Conservation (phyloP, 176 grass and related monocot species). For the Cocos nucifera region DNA sequence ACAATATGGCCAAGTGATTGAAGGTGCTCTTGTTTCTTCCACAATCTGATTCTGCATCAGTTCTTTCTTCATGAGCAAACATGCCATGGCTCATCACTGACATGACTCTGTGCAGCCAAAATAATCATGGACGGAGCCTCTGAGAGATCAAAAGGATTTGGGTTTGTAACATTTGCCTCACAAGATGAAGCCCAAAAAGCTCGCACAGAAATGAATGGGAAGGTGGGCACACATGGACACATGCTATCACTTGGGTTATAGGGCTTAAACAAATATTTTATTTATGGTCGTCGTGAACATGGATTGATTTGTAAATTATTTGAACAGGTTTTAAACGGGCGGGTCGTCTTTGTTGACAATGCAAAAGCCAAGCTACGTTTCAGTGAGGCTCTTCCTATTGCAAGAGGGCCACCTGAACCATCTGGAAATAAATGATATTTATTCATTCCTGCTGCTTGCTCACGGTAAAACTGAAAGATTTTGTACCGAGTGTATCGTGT, state of each 20-base stretch:
- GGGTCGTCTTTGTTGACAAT: conserved; percentile 52
- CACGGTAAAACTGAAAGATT: too few relatives aligned
- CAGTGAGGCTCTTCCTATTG: conserved; percentile 16
- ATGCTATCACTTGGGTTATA: not conserved
- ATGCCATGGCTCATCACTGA: too few relatives aligned
- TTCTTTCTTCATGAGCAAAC: too few relatives aligned
- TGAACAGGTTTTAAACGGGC: conserved; percentile 37
- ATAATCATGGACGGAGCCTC: conserved; percentile 32
- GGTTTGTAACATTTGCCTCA: conserved; percentile 80
- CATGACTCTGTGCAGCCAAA: conserved; percentile 34
- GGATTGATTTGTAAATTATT: not conserved
- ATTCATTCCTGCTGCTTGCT: not conserved
- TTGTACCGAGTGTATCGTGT: too few relatives aligned
- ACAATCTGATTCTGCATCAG: too few relatives aligned
- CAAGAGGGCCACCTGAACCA: conserved; percentile 18
- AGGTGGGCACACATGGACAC: conserved; percentile 29
- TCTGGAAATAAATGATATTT: not conserved
- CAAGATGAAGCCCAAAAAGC: conserved; percentile 42
- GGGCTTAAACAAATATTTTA: not conserved
- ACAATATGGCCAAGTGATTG: conserved; percentile 70
- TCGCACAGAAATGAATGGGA: conserved; percentile 64
- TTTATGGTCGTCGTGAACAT: too few relatives aligned
- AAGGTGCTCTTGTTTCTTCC: conserved; percentile 26
- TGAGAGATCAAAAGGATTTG: conserved; percentile 61
- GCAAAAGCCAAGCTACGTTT: conserved; percentile 29